Evolutionary conservation across 2,329 filamentous ascomycete species (phyloP).

Genomic region (Alternaria sp.): DNA sequence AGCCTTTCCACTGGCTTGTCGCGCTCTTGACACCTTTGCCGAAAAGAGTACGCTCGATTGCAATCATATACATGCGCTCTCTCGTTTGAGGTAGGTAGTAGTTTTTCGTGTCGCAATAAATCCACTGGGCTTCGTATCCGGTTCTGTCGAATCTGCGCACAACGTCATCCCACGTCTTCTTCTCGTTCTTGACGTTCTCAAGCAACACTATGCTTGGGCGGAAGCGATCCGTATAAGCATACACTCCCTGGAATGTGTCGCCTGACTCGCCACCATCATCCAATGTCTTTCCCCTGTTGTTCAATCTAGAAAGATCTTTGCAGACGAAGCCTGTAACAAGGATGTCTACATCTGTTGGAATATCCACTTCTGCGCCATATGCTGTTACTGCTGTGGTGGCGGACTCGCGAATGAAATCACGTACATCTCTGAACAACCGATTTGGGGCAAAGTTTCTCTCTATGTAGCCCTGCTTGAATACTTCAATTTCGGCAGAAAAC

Average conservation of each 20-base stretch:
- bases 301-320: conserved; percentile 76
- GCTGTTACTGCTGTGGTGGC: conserved; percentile 69
- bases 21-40: conserved; percentile 24
- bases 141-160: conserved; percentile 57
- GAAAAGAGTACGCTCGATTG: conserved; percentile 46
- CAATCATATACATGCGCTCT: conserved; percentile 57
- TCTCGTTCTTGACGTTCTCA: conserved; percentile 69
- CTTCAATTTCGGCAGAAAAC: conserved; percentile 59
- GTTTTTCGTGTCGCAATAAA: conserved; percentile 71
- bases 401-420: conserved; percentile 54
- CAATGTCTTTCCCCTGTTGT: conserved; percentile 63
- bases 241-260: conserved; percentile 70
- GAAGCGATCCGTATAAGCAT: conserved; percentile 64
- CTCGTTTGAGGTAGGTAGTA: conserved; percentile 77
- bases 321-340: conserved; percentile 79
- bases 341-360: conserved; percentile 69
- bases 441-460: conserved; percentile 56
- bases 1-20: conserved; percentile 53
- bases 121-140: conserved; percentile 64
- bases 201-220: conserved; percentile 72
- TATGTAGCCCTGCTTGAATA: conserved; percentile 59
- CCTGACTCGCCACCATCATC: conserved; percentile 69
- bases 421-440: conserved; percentile 57
- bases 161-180: conserved; percentile 67
- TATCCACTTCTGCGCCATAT: conserved; percentile 66